Base-by-base conservation (phyloP, 1,284 basidiomycete genomes). In the Papiliotrema flavescens region DNA sequence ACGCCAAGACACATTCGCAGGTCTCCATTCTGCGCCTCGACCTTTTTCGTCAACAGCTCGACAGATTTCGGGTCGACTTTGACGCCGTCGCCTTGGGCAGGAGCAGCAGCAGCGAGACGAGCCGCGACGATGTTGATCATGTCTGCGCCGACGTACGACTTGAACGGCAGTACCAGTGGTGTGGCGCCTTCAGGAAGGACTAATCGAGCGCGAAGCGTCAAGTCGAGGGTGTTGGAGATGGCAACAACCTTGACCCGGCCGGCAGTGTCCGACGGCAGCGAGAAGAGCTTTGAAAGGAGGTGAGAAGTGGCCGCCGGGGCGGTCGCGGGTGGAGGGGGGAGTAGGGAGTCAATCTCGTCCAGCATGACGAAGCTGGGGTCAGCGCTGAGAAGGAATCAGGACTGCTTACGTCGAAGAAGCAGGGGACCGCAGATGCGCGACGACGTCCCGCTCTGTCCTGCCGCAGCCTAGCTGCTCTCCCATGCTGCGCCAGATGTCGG, bases 11-110 rank as follows among this genome's bases (percentile, higher is more conserved):
- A 77, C 71, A 74, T 75, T 49, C 76, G 54, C 24, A 78, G 54
- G 62, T 78, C 76, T n/a, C 76, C 76, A 54, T 76, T 76, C 60
- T 75, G 71, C 13, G 75, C 75, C 56, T 76, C 73, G 35, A 77
- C 75, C 53, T 77, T 77, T 23, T 72, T 63, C 26, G 67, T 65
- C 13, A 76, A 64, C 6, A 78, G 66, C 54, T 74, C 74, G 36
- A 73, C 59, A 3, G 76, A 75, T 28, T 72, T 73, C 26, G 59
- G 52, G 51, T 78, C 76, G 7, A 74, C 64, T 47, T 71, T 68
- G 49, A 66, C 65, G 1, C 55, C 57, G 23, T 54, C 46, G 5
- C 47, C 57, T 9, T 64, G 64, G 1, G 55, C 53, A 49, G 57
- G 35, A 36, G 45, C 46, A 3, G 65, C 64, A 1, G 57, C 41